These are phyloP conservation scores for Russula sp. DNA, from an alignment of 768 basidiomycete genomes.

Conservation along the genomic window DNA sequence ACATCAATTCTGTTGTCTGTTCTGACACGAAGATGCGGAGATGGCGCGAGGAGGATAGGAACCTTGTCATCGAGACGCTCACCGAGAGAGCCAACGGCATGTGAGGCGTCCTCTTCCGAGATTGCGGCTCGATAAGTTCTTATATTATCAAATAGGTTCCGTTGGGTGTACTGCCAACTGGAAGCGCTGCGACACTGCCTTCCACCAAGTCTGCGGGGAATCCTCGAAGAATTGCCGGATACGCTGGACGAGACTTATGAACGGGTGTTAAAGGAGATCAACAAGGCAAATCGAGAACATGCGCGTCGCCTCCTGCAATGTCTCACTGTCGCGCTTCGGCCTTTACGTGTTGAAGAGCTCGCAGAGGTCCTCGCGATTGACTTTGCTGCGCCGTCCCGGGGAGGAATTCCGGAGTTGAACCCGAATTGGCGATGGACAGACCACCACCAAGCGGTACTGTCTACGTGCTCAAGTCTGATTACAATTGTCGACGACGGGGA, in stretches of 20 bases:
- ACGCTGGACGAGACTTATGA: slow-evolving; percentile 2
- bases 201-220: background rate
- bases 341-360: no score
- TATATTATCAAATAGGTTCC: background rate
- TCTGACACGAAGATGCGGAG: slow-evolving; percentile 13
- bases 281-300: background rate
- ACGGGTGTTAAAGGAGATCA: slow-evolving; percentile 6
- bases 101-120: background rate
- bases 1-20: background rate
- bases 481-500: background rate
- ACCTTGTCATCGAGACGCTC: slow-evolving; percentile 1
- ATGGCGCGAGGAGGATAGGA: slow-evolving; percentile 20
- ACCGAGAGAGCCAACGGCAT: slow-evolving; percentile 7
- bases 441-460: background rate
- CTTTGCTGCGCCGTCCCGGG: background rate
- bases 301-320: slow-evolving; percentile 1
- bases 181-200: background rate
- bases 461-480: slow-evolving; percentile 3
- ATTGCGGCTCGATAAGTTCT: background rate
- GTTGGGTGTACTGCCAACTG: slow-evolving; percentile 4
- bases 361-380: no score
- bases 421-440: slow-evolving; percentile 1
- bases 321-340: no score
- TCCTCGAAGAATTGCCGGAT: slow-evolving; percentile 6
- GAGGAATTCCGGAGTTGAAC: slow-evolving; percentile 6